These are phyloP conservation scores for Umbilicaria muhlenbergii DNA, from an alignment of 495 filamentous ascomycete species.

Conservation along the genomic window DNA sequence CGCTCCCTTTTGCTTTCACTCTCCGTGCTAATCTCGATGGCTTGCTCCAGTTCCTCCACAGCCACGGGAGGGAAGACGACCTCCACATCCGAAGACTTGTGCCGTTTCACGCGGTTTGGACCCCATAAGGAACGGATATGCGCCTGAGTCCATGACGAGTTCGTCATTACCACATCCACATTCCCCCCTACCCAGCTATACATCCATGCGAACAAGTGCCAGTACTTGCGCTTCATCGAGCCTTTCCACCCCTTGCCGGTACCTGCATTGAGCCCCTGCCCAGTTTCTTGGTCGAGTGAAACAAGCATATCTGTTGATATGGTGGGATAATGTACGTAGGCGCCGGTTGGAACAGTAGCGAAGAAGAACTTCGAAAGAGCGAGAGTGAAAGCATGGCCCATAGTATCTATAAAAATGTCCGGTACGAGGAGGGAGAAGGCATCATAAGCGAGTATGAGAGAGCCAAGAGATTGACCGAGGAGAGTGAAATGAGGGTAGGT, in stretches of 20 bases:
- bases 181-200: constrained; percentile 69
- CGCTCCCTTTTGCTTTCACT: constrained; percentile 53
- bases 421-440: constrained; percentile 86
- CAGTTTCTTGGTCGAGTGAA: constrained; percentile 52
- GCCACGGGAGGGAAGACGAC: constrained; percentile 89
- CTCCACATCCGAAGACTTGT: constrained; percentile 22
- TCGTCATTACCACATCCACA: constrained; percentile 90
- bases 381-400: constrained; percentile 91
- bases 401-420: constrained; percentile 91
- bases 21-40: constrained; percentile 47
- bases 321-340: constrained; percentile 96
- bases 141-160: constrained; percentile 80
- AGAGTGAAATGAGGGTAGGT: constrained; percentile 90
- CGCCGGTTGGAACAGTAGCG: constrained; percentile 63
- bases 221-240: constrained; percentile 59
- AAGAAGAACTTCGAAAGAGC: constrained; percentile 74
- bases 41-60: constrained; percentile 60
- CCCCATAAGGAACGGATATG: constrained; percentile 79
- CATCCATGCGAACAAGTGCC: constrained; percentile 64
- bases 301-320: constrained; percentile 96
- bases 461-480: constrained; percentile 83
- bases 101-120: constrained; percentile 23
- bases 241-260: constrained; percentile 55
- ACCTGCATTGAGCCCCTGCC: constrained; percentile 75
- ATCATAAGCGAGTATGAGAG: constrained; percentile 72